Percentiles rank a stretch among this genome's conserved stretches.
These are phyloP conservation scores for Didymosphaeria variabile DNA, from an alignment of 2,329 filamentous ascomycete genomes.

Conservation along the genomic window DNA sequence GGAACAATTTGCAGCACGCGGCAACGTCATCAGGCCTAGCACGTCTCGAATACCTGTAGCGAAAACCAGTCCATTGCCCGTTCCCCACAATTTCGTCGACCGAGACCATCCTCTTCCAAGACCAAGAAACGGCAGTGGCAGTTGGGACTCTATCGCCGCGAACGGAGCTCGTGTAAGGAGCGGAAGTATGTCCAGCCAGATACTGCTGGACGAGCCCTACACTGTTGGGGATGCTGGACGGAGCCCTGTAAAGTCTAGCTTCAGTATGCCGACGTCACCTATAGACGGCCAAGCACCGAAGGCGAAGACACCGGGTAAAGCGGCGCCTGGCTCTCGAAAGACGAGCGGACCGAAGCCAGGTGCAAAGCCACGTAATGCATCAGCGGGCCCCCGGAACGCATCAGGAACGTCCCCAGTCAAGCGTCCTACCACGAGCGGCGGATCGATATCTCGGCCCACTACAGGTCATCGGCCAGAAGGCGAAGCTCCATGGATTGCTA, in stretches of 20 bases:
- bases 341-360: slow-evolving; percentile 37
- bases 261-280: slow-evolving; percentile 41
- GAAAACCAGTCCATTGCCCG: slow-evolving; percentile 79
- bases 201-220: slow-evolving; percentile 60
- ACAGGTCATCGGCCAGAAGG: slow-evolving; percentile 84
- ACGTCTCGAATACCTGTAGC: slow-evolving; percentile 87
- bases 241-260: slow-evolving; percentile 31
- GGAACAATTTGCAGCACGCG: slow-evolving; percentile 53
- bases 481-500: slow-evolving; percentile 93
- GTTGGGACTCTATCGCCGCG: slow-evolving; percentile 65
- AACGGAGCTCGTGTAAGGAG: slow-evolving; percentile 74
- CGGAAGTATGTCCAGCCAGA: slow-evolving; percentile 67
- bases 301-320: slow-evolving; percentile 51
- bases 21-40: slow-evolving; percentile 62
- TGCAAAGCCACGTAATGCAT: slow-evolving; percentile 48
- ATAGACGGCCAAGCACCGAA: slow-evolving; percentile 48
- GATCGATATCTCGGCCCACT: slow-evolving; percentile 60
- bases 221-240: slow-evolving; percentile 33
- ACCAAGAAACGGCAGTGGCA: slow-evolving; percentile 64
- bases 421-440: slow-evolving; percentile 70
- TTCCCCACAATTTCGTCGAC: slow-evolving; percentile 75
- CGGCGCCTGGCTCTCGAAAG: slow-evolving; percentile 47
- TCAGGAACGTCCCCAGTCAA: slow-evolving; percentile 54
- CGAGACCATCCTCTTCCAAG: slow-evolving; percentile 75
- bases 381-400: slow-evolving; percentile 38